Base-by-base conservation (phyloP, 805 yeast species). In the Saturnispora quitensis region DNA sequence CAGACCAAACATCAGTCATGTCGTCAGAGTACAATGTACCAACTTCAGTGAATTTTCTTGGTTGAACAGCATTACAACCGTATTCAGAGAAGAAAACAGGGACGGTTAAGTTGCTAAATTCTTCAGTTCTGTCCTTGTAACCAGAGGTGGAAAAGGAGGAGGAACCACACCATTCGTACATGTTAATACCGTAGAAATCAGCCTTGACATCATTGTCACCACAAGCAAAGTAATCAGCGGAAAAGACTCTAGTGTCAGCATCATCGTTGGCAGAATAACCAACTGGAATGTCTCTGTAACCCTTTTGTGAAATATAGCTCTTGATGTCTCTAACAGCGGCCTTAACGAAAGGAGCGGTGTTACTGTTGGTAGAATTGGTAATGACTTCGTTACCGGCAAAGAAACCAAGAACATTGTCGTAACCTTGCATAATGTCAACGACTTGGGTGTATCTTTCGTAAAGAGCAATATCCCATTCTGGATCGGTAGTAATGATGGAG, bases 381-480 rank as follows among this genome's bases (percentile, higher is more conserved):
- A 91, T 81, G 50, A 93, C 98, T 76, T 91, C 99, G 70, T 93
- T 93, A 55, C 98, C 99, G 28, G 98, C 98, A 70, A 91, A 90
- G 77, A 88, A 90, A 2, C 98, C 99, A 56, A 91, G 74, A 18
- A 88, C 78, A 69, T 91, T 91, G 46, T 83, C 70, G 71, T 90
- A 91, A 60, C 77, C 73, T 53, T 81, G 79, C 73, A 93, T 79
- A 59, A 77, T 71, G 68, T 93, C 97, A 52, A 93, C 81, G 35
- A 91, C 97, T 27, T 75, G 69, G 47, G 85, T 82, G 73, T 91
- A 91, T 66, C 97, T 79, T 53, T 80, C 71, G 70, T 78, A 86
- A 51, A 89, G 74, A 28, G 74, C 79, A 46, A 80, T 69, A 65
- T 82, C 80, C 96, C 97, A 89, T 50, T 71, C 68, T 36, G 99